Base-by-base conservation (phyloP, 345 rosid genomes). In the Populus tremula region DNA sequence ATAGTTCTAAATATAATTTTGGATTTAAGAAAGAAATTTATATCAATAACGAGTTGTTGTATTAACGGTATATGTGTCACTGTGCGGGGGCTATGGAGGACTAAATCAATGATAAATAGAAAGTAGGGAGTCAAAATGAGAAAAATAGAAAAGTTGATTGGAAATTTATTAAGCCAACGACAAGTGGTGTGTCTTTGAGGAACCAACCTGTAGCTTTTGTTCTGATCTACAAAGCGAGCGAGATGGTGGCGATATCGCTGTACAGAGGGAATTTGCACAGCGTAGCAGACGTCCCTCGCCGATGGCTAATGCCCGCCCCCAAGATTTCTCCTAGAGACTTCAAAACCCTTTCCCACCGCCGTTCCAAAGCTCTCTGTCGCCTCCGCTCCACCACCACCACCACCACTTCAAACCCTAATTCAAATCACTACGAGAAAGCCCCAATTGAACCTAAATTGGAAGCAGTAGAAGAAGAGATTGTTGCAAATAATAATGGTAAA, bases 221-320 rank as follows among this genome's bases (percentile, higher is more conserved):
- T 20, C 59, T 53, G 25, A 56, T 27, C 9, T 18, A 13, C n/a
- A 35, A 41, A 31, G 6, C 4, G 23, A 25, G 36, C 20, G 14
- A 33, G 9, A 78, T 94, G 98, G 98, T 94, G 87, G 93, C 97
- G 77, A 88, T 94, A 25, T 94, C 98, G 31, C 85, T 94, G 69
- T 92, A 92, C 93, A 86, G 97, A 81, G 97, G 98, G 66, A 92
- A 92, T 83, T 92, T 94, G 41, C 98, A 92, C 88, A 86, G 90
- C 78, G 89, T 89, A 38, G 89, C 94, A 45, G 93, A 89, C 80
- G 87, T 83, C 0, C 92, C 93, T 73, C 92, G 98, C 45, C 88
- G 88, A 67, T 94, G 97, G 98, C 85, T 49, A 7, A 88, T 89
- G 94, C 97, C 97, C 16, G 36, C 82, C 12, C 91, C 72, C 47